Base-by-base conservation (phyloP, 352 stramenopile species). In the Pythium vanterpoolii region DNA sequence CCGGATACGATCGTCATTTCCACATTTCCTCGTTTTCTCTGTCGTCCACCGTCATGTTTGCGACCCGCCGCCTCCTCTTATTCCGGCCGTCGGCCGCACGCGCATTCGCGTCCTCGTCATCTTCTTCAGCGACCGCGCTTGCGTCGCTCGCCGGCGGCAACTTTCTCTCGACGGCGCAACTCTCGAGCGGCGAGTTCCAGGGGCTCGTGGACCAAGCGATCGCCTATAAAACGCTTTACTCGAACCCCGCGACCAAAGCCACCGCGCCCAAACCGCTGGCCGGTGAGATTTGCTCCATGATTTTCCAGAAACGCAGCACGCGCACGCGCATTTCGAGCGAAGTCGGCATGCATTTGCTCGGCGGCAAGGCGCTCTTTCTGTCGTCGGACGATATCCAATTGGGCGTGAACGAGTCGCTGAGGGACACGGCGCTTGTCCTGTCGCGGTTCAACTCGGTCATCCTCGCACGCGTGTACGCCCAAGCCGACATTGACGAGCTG, bases 341-440 rank as follows among this genome's bases (percentile, higher is more conserved):
- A 79, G 98, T 97, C 21, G 97, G 96, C 24, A 98, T 99, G 91
- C 83, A 90, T 48, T 58, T 98, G 52, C 80, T 99, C 13, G 97
- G 97, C 46, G 97, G 96, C 27, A 96, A 98, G 54, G 91, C 92
- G 26, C 83, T 99, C 5, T 99, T 99, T 73, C 86, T 99, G 10
- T 97, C 93, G 9, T 96, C 93, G 7, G 93, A 96, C 24, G 97
- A 99, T 74, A 98, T 99, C 68, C 97, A 99, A 73, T 73, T 99
- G 23, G 97, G 97, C 54, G 95, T 98, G 58, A 99, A 99, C 67
- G 97, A 99, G 80, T 93, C 89, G 21, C 78, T 99, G 31, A 97
- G 95, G 69, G 85, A 95, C 69, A 93, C 86, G 44, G 86, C 86
- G 16, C 73, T 87, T 18, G 89, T 97, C 52, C 73, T 97, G 11